Base-by-base conservation (phyloP, 208 protist species). In the Wallacemonas sp. region DNA sequence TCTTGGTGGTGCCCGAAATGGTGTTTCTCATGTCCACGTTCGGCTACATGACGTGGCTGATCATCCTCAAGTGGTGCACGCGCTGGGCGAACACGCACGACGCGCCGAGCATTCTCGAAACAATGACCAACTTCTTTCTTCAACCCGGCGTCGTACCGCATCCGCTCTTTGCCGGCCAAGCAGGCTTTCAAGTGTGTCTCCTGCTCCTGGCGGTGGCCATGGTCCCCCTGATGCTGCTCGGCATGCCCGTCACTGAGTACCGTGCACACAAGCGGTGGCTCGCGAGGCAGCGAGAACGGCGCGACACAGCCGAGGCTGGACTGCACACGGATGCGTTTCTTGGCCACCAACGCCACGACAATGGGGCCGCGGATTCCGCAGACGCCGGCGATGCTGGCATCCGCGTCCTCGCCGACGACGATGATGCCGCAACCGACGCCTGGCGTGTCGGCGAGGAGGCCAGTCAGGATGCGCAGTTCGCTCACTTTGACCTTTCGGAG, bases 41-140 rank as follows among this genome's bases (percentile, higher is more conserved):
- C 70, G 96, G 98, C 48, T 99, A 99, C 80, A 95, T 99, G 86
- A 81, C 83, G 26, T 76, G 99, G 65, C 74, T 99, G 16, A 99
- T 99, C 57, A 78, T 99, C 44, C 74, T 95, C 57, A 99, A 99
- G 86, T 99, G 98, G 97, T 76, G 57, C 55, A 86, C 69, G 28
- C 22, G 54, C 31, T 87, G 84, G 76, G 70, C 81, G 31, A 80
- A 73, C 67, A 84, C 77, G n/a, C 61, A 77, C 63, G 72, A 81
- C 49, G 84, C 91, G 0, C 93, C 95, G 8, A 84, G 72, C 23
- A 65, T 98, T 2, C 86, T 98, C 18, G 81, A 94, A 50, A 79
- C 81, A n/a, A 85, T 98, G 70, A 98, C 97, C 70, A 89, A 97
- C 79, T 98, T 98, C 77, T 98, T 98, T 74, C 76, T 98, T 11